phyloP scores from a whole-genome alignment of 768 basidiomycete species.

The Rubroboletus pulcherrimus region DNA sequence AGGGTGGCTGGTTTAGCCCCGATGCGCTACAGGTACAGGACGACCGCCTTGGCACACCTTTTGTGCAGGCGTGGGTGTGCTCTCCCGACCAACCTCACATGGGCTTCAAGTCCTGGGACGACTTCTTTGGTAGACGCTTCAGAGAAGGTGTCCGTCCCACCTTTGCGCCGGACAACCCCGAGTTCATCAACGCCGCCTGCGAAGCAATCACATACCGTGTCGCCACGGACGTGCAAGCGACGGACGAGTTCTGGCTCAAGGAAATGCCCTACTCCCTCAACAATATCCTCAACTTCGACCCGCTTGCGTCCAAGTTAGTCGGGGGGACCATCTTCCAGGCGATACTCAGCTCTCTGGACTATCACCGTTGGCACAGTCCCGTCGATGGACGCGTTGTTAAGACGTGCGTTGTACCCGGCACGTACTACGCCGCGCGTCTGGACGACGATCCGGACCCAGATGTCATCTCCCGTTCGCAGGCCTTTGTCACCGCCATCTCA shows the following conservation, averaged over 20 bases:
- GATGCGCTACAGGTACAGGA: constrained; percentile 23
- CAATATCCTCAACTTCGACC: constrained; percentile 48
- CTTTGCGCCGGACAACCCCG: constrained; percentile 17
- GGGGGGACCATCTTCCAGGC: constrained; percentile 55
- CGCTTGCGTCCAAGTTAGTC: constrained; percentile 38
- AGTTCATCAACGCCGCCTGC: constrained; percentile 46
- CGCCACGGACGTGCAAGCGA: constrained; percentile 29
- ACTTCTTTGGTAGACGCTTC: constrained; percentile 46
- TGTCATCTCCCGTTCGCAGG: neutral
- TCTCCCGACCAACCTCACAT: constrained; percentile 36
- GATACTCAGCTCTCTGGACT: constrained; percentile 42
- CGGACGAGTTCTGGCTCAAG: constrained; percentile 59
- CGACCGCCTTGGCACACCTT: constrained; percentile 20
- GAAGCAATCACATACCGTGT: constrained; percentile 50
- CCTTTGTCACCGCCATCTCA: constrained; percentile 45
- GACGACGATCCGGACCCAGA: constrained; percentile 27
- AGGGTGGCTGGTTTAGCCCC: constrained; percentile 48
- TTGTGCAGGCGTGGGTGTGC: constrained; percentile 39
- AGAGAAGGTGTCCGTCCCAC: constrained; percentile 37
- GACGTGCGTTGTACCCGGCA: constrained; percentile 44
- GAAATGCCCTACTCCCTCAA: constrained; percentile 54
- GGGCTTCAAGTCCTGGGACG: constrained; percentile 50
- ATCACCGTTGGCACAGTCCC: constrained; percentile 50
- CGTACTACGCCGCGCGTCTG: constrained; percentile 44
- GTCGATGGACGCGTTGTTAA: constrained; percentile 43